A percentile compares a stretch with the other conserved stretches of the same genome.
These are phyloP conservation scores for Solanum chilense DNA, from an alignment of 257 asterid genomes.

Conservation along the genomic window DNA sequence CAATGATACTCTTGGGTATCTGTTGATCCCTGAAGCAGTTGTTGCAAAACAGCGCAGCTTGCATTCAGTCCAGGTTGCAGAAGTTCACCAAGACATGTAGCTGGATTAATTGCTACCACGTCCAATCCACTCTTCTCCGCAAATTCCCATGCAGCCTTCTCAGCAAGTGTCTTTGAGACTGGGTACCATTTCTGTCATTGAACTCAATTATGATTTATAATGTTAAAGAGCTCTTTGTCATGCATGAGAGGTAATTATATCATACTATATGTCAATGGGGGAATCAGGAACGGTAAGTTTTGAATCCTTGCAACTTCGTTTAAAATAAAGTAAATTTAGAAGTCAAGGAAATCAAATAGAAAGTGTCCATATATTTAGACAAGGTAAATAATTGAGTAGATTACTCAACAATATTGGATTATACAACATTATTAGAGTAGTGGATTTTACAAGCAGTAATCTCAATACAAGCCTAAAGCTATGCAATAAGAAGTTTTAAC, in stretches of 20 bases:
- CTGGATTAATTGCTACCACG: slow-evolving; percentile 67
- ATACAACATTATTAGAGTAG: background rate
- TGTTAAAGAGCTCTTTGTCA: background rate
- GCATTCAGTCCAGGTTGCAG: slow-evolving; percentile 71
- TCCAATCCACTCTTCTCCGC: slow-evolving; percentile 52
- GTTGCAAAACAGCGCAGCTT: slow-evolving; percentile 73
- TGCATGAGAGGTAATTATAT: background rate
- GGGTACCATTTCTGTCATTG: slow-evolving; percentile 79
- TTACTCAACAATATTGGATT: background rate
- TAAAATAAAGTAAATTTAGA: background rate
- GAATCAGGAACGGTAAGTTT: background rate
- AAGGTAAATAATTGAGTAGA: background rate
- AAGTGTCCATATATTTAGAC: background rate
- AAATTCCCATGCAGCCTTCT: slow-evolving; percentile 78
- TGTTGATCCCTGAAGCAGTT: slow-evolving; percentile 64
- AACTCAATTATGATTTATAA: background rate
- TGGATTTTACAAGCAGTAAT: background rate
- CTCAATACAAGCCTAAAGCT: background rate
- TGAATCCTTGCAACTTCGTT: background rate
- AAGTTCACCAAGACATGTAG: slow-evolving; percentile 71
- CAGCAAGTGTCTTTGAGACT: slow-evolving; percentile 78
- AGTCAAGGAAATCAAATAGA: background rate
- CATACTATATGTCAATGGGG: background rate
- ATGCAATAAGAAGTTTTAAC: background rate
- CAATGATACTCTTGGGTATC: slow-evolving; percentile 81